Percentiles rank a stretch among this genome's conserved stretches.
phyloP scores from a whole-genome alignment of 2,329 filamentous ascomycete genomes.

The Arthrobotrys megalospora region DNA sequence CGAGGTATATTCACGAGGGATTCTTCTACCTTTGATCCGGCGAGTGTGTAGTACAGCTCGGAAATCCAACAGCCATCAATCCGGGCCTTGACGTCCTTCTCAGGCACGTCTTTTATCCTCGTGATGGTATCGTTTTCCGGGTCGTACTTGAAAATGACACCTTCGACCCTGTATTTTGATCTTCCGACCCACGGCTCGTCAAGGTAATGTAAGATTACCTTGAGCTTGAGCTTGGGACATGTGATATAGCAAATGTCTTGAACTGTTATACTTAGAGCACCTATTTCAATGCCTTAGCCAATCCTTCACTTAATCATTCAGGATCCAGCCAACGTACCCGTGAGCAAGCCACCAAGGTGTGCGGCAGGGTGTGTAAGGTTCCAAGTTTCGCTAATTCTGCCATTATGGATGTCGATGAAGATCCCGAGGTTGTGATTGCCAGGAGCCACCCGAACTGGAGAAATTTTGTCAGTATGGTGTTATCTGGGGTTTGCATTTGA shows the following conservation, averaged over 20 bases:
- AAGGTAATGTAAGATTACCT: slow-evolving; percentile 91
- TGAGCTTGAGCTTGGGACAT: slow-evolving; percentile 90
- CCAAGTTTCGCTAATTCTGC: slow-evolving; percentile 86
- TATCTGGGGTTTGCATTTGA: not conserved
- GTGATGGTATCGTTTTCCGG: slow-evolving; percentile 85
- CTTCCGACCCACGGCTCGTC: slow-evolving; percentile 96
- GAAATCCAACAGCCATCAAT: slow-evolving; percentile 90
- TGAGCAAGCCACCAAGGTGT: slow-evolving; percentile 87
- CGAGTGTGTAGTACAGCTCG: slow-evolving; percentile 75
- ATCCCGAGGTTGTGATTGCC: slow-evolving; percentile 96
- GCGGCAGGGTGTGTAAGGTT: slow-evolving; percentile 96
- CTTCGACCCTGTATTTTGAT: slow-evolving; percentile 90
- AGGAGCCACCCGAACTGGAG: slow-evolving; percentile 83
- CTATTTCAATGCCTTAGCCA: slow-evolving; percentile 63
- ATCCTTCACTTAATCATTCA: not conserved
- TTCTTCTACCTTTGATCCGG: slow-evolving; percentile 66
- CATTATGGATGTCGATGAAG: slow-evolving; percentile 85
- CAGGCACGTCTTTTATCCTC: slow-evolving; percentile 86
- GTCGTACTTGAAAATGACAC: slow-evolving; percentile 91
- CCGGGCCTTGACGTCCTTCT: slow-evolving; percentile 84
- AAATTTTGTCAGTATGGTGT: not conserved
- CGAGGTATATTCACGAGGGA: slow-evolving; percentile 21
- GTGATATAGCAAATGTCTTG: slow-evolving; percentile 90
- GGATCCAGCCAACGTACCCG: slow-evolving; percentile 69
- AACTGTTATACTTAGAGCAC: slow-evolving; percentile 89